Conservation (phyloP, 257 asterid genomes). For the Capsicum pubescens region DNA sequence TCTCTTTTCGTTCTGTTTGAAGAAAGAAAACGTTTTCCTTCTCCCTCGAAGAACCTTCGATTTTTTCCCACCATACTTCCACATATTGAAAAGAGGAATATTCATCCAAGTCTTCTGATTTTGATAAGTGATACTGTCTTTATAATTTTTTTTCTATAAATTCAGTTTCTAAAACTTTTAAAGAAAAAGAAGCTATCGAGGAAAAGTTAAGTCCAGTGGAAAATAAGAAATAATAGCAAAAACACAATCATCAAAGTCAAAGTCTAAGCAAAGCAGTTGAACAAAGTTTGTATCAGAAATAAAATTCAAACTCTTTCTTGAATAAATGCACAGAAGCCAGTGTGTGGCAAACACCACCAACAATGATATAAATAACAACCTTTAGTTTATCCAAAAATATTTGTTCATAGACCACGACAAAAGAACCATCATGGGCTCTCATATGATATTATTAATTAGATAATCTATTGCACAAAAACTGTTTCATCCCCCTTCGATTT, state of each 20-base stretch:
- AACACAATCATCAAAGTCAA: background rate
- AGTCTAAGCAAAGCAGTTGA: background rate
- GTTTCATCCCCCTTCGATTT: too few species aligned
- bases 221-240: background rate
- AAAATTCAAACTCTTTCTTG: constrained; percentile 17
- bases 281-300: background rate
- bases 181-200: background rate
- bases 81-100: background rate
- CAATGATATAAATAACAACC: background rate
- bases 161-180: background rate
- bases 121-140: background rate
- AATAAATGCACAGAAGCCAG: background rate
- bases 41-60: too few species aligned
- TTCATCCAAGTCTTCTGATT: background rate
- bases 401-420: background rate
- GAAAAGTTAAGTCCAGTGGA: background rate
- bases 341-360: background rate
- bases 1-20: too few species aligned
- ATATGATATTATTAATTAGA: background rate
- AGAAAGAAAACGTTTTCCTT: background rate
- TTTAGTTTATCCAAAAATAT: background rate
- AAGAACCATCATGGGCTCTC: background rate
- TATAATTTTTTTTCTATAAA: background rate
- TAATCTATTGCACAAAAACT: too few species aligned
- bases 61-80: background rate